Percentiles rank a stretch among this genome's conserved stretches.
Conservation (phyloP, 2,329 filamentous ascomycete species). For the Monosporascus cannonballus region DNA sequence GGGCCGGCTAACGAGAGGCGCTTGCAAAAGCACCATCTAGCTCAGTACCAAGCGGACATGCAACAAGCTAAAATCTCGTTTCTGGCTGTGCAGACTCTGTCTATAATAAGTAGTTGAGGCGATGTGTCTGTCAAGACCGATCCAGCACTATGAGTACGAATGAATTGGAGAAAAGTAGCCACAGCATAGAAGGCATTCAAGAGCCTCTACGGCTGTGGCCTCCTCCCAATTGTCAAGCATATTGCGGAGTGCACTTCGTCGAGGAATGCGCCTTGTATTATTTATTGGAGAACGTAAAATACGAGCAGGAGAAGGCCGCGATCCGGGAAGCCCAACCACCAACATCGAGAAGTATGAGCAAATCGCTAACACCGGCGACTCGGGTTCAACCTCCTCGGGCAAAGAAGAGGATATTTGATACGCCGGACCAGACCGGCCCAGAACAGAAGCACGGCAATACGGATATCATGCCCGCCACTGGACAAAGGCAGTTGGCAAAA, state of each 20-base stretch:
- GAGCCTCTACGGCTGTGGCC: background rate
- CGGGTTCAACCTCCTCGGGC: background rate
- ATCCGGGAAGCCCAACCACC: background rate
- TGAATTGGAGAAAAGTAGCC: background rate
- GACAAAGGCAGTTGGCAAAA: background rate
- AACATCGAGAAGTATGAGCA: background rate
- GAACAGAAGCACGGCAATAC: background rate
- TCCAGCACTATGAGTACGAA: background rate
- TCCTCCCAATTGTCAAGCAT: background rate
- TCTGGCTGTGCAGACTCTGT: background rate
- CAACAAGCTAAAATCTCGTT: background rate
- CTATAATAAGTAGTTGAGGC: background rate
- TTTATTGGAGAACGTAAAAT: background rate
- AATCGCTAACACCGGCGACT: background rate
- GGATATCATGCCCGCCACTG: background rate
- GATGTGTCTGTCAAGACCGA: background rate
- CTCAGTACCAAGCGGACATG: no score
- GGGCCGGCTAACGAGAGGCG: no score
- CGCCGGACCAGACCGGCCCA: background rate
- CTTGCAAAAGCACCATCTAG: no score
- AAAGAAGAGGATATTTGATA: background rate
- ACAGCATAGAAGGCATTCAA: background rate
- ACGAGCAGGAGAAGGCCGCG: background rate
- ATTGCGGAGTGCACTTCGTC: background rate
- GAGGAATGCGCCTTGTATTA: background rate